These are phyloP conservation scores for Fusarium sp. DNA, from an alignment of 2,329 filamentous ascomycete genomes.

Conservation along the genomic window DNA sequence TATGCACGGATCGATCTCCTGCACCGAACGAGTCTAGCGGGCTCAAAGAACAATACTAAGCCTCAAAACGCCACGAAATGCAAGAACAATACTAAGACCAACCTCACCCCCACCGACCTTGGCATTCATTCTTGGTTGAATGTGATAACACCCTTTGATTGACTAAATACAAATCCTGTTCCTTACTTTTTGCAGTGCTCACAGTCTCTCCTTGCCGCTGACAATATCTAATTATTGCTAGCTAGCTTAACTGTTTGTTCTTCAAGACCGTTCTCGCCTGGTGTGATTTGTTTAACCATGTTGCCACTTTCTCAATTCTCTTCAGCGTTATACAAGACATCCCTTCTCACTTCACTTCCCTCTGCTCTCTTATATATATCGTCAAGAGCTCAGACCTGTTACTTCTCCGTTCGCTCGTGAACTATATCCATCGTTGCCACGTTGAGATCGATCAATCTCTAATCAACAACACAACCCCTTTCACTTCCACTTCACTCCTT, in stretches of 20 bases:
- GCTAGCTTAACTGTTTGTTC: conserved; percentile 21
- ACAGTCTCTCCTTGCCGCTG: conserved; percentile 26
- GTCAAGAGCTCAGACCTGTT: conserved; percentile 19
- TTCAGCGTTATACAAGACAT: conserved; percentile 14
- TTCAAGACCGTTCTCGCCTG: conserved; percentile 10
- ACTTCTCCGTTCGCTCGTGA: conserved; percentile 5
- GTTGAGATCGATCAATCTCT: neutral
- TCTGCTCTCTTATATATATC: neutral
- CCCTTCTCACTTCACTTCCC: neutral
- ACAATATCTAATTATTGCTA: conserved; percentile 30
- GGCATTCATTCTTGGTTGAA: conserved; percentile 19
- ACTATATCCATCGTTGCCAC: neutral
- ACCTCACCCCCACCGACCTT: conserved; percentile 19
- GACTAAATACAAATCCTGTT: conserved; percentile 6
- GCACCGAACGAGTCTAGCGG: conserved; percentile 8
- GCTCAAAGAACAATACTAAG: conserved; percentile 48
- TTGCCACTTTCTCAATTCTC: conserved; percentile 24
- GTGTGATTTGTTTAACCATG: conserved; percentile 28
- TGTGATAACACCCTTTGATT: conserved; percentile 28
- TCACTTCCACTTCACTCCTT: neutral
- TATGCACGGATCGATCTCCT: conserved; percentile 27
- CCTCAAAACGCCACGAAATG: conserved; percentile 40
- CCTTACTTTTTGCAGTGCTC: neutral
- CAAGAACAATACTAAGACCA: conserved; percentile 47
- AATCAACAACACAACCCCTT: neutral